Evolutionary conservation across 352 stramenopile genomes (phyloP).

Genomic region (Pythium sp.): DNA sequence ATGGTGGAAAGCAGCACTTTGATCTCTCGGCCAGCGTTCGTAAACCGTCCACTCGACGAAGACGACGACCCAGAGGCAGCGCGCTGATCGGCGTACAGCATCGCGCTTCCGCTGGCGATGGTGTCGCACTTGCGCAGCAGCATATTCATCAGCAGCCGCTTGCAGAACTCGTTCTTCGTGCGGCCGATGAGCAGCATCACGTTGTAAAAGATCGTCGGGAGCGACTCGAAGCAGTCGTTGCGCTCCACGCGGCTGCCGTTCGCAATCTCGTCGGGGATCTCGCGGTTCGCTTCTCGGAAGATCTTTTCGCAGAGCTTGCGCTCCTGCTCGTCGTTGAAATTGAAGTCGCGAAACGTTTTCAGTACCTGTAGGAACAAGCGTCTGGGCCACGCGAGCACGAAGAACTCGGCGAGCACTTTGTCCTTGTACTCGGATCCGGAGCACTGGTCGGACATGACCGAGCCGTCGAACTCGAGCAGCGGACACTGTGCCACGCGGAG

Average conservation of each 20-base stretch:
- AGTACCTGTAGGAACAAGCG: slow-evolving; percentile 51
- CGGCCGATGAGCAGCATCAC: slow-evolving; percentile 36
- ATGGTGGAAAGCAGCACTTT: slow-evolving; percentile 44
- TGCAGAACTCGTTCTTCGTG: slow-evolving; percentile 30
- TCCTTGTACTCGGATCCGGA: slow-evolving; percentile 32
- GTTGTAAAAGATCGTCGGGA: slow-evolving; percentile 42
- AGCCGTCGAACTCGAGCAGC: slow-evolving; percentile 22
- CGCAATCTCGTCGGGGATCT: slow-evolving; percentile 22
- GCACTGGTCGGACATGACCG: slow-evolving; percentile 19
- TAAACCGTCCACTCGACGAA: neutral
- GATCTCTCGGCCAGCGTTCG: slow-evolving; percentile 21
- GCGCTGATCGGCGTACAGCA: slow-evolving; percentile 13
- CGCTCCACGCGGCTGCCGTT: slow-evolving; percentile 1
- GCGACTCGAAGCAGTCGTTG: slow-evolving; percentile 24
- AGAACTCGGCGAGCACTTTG: slow-evolving; percentile 30
- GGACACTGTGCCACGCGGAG: slow-evolving; percentile 31
- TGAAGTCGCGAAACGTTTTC: slow-evolving; percentile 45
- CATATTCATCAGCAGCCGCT: slow-evolving; percentile 32
- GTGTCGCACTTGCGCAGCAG: slow-evolving; percentile 33
- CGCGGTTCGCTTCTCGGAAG: slow-evolving; percentile 31
- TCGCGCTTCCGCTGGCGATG: slow-evolving; percentile 3
- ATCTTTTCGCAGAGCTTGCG: slow-evolving; percentile 40
- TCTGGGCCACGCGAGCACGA: slow-evolving; percentile 33
- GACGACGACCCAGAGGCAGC: neutral
- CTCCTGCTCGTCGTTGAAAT: slow-evolving; percentile 29